Evolutionary conservation across 768 basidiomycete genomes (phyloP).

Genomic region (Amyloporia xantha): DNA sequence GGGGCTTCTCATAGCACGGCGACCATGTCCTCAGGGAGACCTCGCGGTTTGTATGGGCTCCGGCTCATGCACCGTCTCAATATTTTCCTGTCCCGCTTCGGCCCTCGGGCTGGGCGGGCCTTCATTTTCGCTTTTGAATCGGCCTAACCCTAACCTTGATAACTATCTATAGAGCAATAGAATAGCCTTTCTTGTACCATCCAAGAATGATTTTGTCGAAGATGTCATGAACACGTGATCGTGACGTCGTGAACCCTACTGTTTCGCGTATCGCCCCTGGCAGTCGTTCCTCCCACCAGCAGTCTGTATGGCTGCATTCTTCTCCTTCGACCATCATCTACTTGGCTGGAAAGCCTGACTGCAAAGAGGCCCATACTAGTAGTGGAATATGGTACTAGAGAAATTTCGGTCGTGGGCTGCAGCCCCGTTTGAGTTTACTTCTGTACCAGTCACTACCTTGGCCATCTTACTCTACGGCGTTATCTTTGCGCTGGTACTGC

Average conservation of each 20-base stretch:
- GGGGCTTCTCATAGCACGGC: slow-evolving; percentile 43
- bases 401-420: background rate
- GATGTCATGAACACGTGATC: too few relatives aligned
- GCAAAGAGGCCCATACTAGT: too few relatives aligned
- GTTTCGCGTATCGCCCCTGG: too few relatives aligned
- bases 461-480: slow-evolving; percentile 40
- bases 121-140: slow-evolving; percentile 20
- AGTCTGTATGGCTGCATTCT: too few relatives aligned
- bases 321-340: too few relatives aligned
- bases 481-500: slow-evolving; percentile 39
- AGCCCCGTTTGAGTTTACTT: background rate
- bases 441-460: slow-evolving; percentile 37
- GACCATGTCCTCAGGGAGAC: slow-evolving; percentile 46
- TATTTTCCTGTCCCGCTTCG: slow-evolving; percentile 41
- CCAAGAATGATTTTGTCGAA: too few relatives aligned
- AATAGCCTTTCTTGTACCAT: background rate
- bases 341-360: too few relatives aligned
- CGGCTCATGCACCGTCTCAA: slow-evolving; percentile 35
- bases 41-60: slow-evolving; percentile 35
- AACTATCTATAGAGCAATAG: background rate
- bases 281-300: too few relatives aligned
- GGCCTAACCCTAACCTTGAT: slow-evolving; percentile 26
- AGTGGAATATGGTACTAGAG: background rate
- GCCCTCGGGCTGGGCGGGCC: slow-evolving; percentile 50
- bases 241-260: too few relatives aligned